Conservation (phyloP, 176 grass and related monocot species). For the Eremochloa ophiuroides region DNA sequence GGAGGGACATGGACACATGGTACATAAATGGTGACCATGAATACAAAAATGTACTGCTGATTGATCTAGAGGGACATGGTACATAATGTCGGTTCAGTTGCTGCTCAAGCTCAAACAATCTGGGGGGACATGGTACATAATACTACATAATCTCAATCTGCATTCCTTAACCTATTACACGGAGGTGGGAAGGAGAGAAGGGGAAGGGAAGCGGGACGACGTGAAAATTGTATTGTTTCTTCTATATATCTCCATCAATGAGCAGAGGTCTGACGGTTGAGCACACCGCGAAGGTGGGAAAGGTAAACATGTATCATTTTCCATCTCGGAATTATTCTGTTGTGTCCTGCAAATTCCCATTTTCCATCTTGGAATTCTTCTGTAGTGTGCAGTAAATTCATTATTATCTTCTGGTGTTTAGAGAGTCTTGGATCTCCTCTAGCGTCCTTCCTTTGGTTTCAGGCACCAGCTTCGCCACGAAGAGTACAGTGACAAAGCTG, state of each 20-base stretch:
- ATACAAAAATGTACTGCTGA: neutral
- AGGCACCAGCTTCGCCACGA: conserved; percentile 59
- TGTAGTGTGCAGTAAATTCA: neutral
- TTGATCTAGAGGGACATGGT: conserved; percentile 14
- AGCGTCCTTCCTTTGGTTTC: conserved; percentile 83
- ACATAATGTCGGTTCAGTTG: neutral
- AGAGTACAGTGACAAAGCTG: conserved; percentile 54
- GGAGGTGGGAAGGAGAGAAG: neutral
- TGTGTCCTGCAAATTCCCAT: neutral
- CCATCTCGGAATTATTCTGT: conserved; percentile 1
- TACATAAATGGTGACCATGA: neutral
- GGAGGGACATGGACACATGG: conserved; percentile 7
- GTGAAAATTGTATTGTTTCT: neutral
- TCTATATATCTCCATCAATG: neutral
- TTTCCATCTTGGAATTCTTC: neutral
- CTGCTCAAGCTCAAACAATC: neutral
- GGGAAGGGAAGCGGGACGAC: neutral
- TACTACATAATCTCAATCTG: conserved; percentile 21
- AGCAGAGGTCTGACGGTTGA: neutral
- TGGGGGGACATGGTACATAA: conserved; percentile 13
- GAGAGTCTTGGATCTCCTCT: conserved; percentile 67
- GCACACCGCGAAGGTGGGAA: neutral
- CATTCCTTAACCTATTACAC: neutral
- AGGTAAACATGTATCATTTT: neutral
- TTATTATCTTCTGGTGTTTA: conserved; percentile 38